Percentiles rank a stretch among this genome's conserved stretches.
These are phyloP conservation scores for Aristolochia fimbriata DNA, from an alignment of 164 flowering plant genomes.

Conservation along the genomic window DNA sequence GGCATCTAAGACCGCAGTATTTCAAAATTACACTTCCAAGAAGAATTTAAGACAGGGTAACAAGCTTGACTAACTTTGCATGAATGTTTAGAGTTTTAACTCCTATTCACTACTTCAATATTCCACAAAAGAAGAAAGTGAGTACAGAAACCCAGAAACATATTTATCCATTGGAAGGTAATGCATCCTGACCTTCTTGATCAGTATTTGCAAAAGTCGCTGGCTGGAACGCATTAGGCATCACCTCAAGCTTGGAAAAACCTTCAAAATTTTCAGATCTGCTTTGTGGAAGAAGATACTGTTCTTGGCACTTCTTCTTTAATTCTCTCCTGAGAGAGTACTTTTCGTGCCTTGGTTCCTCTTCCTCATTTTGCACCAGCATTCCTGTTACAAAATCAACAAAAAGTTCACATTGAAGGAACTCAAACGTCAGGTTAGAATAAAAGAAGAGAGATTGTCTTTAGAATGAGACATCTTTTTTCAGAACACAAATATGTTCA, in stretches of 20 bases:
- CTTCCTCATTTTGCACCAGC: slow-evolving; percentile 29
- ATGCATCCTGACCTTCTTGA: slow-evolving; percentile 31
- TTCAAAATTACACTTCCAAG: too few relatives aligned
- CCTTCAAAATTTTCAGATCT: slow-evolving; percentile 23
- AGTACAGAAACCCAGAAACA: too few relatives aligned
- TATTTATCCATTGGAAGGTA: too few relatives aligned
- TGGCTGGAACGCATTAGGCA: slow-evolving; percentile 7
- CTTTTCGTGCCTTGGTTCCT: slow-evolving; percentile 54
- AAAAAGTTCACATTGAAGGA: neutral
- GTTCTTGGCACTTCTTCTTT: slow-evolving; percentile 75
- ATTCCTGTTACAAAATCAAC: slow-evolving; percentile 33
- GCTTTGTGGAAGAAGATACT: slow-evolving; percentile 21
- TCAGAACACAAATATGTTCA: slow-evolving; percentile 13
- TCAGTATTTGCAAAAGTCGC: slow-evolving; percentile 16
- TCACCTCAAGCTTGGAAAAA: slow-evolving; percentile 6
- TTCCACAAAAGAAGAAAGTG: too few relatives aligned
- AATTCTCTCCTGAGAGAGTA: slow-evolving; percentile 77
- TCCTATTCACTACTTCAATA: too few relatives aligned
- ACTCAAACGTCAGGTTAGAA: neutral
- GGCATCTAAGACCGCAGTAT: too few relatives aligned
- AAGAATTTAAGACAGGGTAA: too few relatives aligned
- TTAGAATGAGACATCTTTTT: neutral
- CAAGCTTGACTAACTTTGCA: too few relatives aligned
- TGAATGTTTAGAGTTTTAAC: too few relatives aligned
- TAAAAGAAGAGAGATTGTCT: neutral